phyloP scores from a whole-genome alignment of 306 rosid species.

The Cucumis sativus region Cucumber_9930_V3 NC_026656.2:2629001-2629500 shows the following conservation, averaged over 20 bases:
- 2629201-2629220: background rate
- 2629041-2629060: background rate
- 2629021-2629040: background rate
- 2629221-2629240: no score
- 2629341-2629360: no score
- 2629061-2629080: background rate
- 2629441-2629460: no score
- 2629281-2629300: background rate
- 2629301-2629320: background rate
- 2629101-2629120: background rate
- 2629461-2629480: no score
- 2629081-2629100: background rate
- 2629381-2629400: no score
- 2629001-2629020: background rate
- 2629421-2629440: no score
- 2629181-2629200: background rate
- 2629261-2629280: background rate
- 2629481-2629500: no score
- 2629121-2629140: background rate
- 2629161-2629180: background rate
- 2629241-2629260: background rate
- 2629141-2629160: background rate
- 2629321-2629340: no score
- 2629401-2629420: no score
- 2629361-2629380: no score